Evolutionary conservation across 306 rosid species (phyloP), one percentile per base, ranked within the genome.

Genomic region (Cicer cuneatum): DNA sequence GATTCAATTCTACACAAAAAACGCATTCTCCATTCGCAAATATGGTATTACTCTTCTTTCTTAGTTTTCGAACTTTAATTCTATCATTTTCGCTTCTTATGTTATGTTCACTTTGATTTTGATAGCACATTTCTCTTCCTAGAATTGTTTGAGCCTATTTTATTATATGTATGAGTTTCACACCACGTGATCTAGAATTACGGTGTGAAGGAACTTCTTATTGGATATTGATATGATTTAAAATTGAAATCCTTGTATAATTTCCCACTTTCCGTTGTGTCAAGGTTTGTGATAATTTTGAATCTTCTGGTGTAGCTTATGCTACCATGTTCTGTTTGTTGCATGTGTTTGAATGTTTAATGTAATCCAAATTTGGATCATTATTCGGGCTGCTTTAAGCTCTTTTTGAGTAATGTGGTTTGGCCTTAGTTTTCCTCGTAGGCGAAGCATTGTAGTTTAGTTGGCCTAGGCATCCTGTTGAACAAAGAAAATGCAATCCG

Each of bases 1-100:
- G 86, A 79, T 79, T 75, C 83, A 62, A 65, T 79, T 71, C 48
- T 14, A 21, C 59, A 38, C 51, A 42, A 3, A 18, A 82, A 67
- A 0, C 66, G 11, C 9, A 37, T 40, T 45, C 80, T 8, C 51
- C 40, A 46, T 47, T 13, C 58, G 10, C 12, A 62, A 83, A 70
- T 5, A 83, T 83, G 86, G 86, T 83, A 74, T 42, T 13, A 5
- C 69, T 69, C 69, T 69, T 76, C 52, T 39, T 13, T 0, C 9
- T 57, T 65, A 16, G 3, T 60, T 43, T 60, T 4, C 15, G 3
- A 51, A 7, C 41, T 41, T n/a, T 61, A 24, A 6, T 66, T 6
- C 2, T 14, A 7, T 1, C 0, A 4, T 11, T 16, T 78, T 39
- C 35, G 2, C 33, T 24, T 24, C 38, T 70, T 47, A 6, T 38